Base-by-base conservation (phyloP, 352 stramenopile genomes). In the Globisporangium orthogonon region DNA sequence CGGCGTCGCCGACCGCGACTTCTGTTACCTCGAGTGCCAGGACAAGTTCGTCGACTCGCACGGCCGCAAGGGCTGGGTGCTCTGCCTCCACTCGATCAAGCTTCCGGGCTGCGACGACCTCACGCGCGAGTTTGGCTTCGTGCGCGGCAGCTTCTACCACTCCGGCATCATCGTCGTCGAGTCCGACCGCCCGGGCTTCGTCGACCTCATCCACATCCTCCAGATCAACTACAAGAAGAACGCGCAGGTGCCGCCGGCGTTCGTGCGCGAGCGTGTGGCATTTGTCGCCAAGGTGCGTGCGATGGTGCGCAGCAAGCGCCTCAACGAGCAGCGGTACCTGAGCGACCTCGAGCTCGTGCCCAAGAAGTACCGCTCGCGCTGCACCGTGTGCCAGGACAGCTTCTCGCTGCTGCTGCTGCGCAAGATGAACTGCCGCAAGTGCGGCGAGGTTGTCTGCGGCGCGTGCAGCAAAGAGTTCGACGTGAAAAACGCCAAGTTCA, bases 371-470 rank as follows among this genome's bases (percentile, higher is more conserved):
- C 75, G 83, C 17, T 73, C 68, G 30, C 71, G 75, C 33, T 95
- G 85, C 54, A 68, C 72, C 0, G 83, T 95, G 14, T 95, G 85
- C 55, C 71, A 86, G 37, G 85, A 93, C 62, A 90, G 78, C 48
- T 95, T 95, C 65, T 84, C 75, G n/a, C 54, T 95, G 41, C 61
- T 95, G 64, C 50, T 91, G 55, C 59, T 92, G 47, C 76, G 82
- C 57, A 95, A 95, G 54, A 68, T 92, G 52, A 91, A 89, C 59
- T 95, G 85, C 60, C 77, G 85, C 39, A 95, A 95, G 62, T 95
- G 85, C 50, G 85, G 85, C 3, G 83, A 95, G 67, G 85, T 95
- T 11, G 83, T 95, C 11, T 95, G 85, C 50, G 83, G 81, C n/a
- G 79, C 80, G 0, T 95, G 85, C 50, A 88, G 74, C 69, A 95